Evolutionary conservation across 495 filamentous ascomycete genomes (phyloP), one percentile per base, ranked within the genome.

Genomic region (Acidiella bohemica): DNA sequence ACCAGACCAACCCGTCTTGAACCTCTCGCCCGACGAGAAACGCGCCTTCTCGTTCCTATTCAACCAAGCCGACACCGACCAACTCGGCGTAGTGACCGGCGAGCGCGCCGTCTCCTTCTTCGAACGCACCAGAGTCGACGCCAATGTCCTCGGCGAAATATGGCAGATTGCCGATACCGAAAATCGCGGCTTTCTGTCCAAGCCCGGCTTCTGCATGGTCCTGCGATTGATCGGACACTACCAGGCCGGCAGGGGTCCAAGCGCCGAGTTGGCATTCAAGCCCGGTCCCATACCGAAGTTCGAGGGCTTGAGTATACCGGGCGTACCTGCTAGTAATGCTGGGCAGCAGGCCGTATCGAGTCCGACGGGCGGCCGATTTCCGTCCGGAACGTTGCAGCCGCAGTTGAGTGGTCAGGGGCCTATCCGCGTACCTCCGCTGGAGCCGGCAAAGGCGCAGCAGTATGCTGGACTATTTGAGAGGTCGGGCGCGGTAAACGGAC

Each of bases 121-220:
- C 53, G 87, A 96, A 61, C 92, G 88, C 72, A 95, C 90, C 20
- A 75, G 81, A 47, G 67, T 97, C 22, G 71, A 84, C 36, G 79
- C 84, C 31, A 73, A 81, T 40, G 72, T 88, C 19, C 69, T 97
- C 49, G 90, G 90, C 56, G 81, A 94, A 84, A 95, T 96, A 72
- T 97, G 90, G 90, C 86, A 94, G 62, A 87, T 97, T 55, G 92
- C 90, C 40, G 90, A 97, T 62, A 84, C 73, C 49, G 88, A 95
- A 62, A 97, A 96, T 62, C 74, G 86, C 44, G 90, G 92, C 43
- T 76, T 95, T 36, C 69, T 97, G 55, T 93, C 84, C 27, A 84
- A 82, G 3, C 70, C 83, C 32, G 92, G 87, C 51, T 97, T 97
- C 60, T 80, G 84, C 21, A 68, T 93, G 53, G 90, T 88, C 16